Conservation (phyloP, 106 monocot species). For the Platanthera zijinensis region DNA sequence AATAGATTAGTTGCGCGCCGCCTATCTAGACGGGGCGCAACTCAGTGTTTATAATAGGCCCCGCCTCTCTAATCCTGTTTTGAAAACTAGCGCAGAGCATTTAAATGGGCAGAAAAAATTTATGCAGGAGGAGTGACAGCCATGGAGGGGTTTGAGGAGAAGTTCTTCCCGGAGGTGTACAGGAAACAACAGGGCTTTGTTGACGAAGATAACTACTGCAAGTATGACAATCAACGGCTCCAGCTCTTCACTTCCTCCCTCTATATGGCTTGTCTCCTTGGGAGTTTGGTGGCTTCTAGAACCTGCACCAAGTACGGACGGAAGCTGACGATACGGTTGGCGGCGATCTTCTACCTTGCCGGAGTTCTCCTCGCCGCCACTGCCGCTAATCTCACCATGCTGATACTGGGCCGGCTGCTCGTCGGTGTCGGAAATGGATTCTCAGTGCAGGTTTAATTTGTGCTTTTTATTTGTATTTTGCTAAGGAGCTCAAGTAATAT, state of each 20-base stretch:
- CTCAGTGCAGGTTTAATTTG: slow-evolving; percentile 41
- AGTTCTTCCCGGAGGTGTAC: slow-evolving; percentile 66
- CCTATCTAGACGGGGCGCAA: too few species aligned
- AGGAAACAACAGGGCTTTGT: slow-evolving; percentile 15
- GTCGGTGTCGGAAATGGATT: slow-evolving; percentile 72
- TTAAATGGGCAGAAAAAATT: too few species aligned
- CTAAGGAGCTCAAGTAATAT: too few species aligned
- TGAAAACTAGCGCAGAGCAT: too few species aligned
- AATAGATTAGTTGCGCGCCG: too few species aligned
- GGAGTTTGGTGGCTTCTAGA: slow-evolving; percentile 66
- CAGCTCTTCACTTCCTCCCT: slow-evolving; percentile 80
- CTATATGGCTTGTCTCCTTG: slow-evolving; percentile 50
- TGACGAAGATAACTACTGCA: slow-evolving; percentile 57
- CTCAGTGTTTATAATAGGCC: too few species aligned
- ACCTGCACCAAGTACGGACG: slow-evolving; percentile 54
- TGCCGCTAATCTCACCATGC: slow-evolving; percentile 51
- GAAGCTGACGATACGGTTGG: slow-evolving; percentile 48
- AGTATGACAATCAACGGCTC: slow-evolving; percentile 67
- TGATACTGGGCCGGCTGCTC: slow-evolving; percentile 62
- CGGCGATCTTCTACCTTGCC: slow-evolving; percentile 44
- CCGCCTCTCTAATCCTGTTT: too few species aligned
- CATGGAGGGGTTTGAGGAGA: slow-evolving; percentile 56
- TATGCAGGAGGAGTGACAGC: slow-evolving; percentile 58
- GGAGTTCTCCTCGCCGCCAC: slow-evolving; percentile 46
- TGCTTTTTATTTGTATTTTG: too few species aligned